Evolutionary conservation across 2,329 filamentous ascomycete species (phyloP).

Genomic region (Arachnomyces sp.): DNA sequence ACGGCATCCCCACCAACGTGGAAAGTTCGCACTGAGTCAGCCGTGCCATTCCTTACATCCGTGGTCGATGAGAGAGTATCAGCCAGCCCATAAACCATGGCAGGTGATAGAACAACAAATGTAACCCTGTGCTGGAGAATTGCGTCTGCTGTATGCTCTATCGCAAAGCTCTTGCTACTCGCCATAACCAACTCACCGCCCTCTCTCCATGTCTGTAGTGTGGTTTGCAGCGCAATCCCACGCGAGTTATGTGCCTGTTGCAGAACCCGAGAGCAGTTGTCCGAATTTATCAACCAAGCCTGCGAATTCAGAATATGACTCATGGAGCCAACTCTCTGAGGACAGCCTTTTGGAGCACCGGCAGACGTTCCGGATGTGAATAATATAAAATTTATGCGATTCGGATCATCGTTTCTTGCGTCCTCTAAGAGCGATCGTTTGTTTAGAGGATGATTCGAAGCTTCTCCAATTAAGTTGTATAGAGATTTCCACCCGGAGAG

Average conservation of each 20-base stretch:
- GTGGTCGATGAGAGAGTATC: background rate
- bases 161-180: background rate
- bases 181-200: background rate
- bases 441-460: background rate
- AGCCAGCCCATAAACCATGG: background rate
- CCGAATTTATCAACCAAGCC: background rate
- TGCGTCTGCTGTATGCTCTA: background rate
- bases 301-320: background rate
- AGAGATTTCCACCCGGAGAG: background rate
- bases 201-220: conserved; percentile 1
- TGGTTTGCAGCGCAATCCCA: background rate
- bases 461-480: background rate
- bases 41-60: no score
- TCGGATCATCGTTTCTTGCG: background rate
- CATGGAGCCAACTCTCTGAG: background rate
- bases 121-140: background rate
- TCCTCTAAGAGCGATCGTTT: background rate
- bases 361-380: conserved; percentile 1
- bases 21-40: background rate
- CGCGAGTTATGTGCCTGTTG: conserved; percentile 1
- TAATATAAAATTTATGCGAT: background rate
- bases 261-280: background rate
- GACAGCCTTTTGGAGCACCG: conserved; percentile 3
- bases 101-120: background rate
- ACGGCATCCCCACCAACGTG: conserved; percentile 1